Conservation (phyloP, 306 rosid genomes). For the Pyrus communis region DNA sequence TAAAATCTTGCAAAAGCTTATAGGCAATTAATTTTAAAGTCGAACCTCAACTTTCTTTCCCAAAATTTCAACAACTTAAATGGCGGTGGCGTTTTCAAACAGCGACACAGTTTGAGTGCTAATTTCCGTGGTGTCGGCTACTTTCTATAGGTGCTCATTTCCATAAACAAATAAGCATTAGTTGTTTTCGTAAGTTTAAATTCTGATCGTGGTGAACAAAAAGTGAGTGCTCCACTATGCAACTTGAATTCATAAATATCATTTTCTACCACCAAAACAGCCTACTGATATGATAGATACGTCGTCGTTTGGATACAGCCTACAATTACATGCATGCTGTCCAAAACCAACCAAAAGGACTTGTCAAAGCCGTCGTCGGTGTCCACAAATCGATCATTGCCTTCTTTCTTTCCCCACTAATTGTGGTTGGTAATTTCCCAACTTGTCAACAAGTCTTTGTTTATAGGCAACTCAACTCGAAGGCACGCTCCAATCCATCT, state of each 20-base stretch:
- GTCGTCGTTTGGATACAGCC: background rate
- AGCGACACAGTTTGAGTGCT: background rate
- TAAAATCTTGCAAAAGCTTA: too few species aligned
- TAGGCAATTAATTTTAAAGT: too few species aligned
- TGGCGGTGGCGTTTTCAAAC: background rate
- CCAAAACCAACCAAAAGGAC: background rate
- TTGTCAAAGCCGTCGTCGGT: background rate
- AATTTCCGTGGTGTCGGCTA: too few species aligned
- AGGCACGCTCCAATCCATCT: background rate
- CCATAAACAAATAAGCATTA: background rate
- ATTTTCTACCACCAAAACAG: background rate
- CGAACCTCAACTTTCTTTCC: too few species aligned
- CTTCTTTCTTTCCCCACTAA: constrained; percentile 5
- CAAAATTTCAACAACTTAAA: background rate
- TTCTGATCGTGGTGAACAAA: background rate
- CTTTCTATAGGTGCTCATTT: background rate
- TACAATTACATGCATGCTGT: background rate
- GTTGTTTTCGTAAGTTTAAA: background rate
- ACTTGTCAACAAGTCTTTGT: background rate
- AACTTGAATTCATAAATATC: background rate
- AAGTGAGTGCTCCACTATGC: background rate
- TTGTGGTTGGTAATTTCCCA: constrained; percentile 1
- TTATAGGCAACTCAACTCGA: background rate
- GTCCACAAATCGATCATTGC: background rate
- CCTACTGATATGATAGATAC: background rate